Percentiles rank a stretch among this genome's conserved stretches.
These are phyloP conservation scores for Cucurbita moschata DNA, from an alignment of 306 rosid genomes.

Conservation along the genomic window DNA sequence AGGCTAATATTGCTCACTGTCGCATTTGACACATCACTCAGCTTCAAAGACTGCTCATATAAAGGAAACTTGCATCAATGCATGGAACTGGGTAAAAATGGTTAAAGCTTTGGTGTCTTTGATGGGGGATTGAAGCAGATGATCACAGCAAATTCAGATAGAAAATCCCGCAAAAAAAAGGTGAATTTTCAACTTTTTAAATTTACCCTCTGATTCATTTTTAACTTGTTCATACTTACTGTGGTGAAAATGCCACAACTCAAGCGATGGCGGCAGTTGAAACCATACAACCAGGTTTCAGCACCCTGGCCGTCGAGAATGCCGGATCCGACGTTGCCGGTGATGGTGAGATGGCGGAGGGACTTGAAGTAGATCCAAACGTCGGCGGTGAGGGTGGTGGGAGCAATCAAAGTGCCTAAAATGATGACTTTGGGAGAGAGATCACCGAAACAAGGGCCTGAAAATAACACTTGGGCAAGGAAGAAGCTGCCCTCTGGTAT, in stretches of 20 bases:
- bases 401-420: background rate
- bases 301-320: background rate
- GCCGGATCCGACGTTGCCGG: background rate
- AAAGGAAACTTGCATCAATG: too few species aligned
- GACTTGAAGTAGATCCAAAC: background rate
- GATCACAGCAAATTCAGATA: too few species aligned
- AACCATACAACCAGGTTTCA: background rate
- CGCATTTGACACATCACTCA: background rate
- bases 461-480: background rate
- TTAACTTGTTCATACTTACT: background rate
- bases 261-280: background rate
- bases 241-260: background rate
- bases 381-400: background rate
- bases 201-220: too few species aligned
- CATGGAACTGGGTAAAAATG: too few species aligned
- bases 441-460: background rate
- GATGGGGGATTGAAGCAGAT: too few species aligned
- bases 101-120: too few species aligned
- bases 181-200: too few species aligned
- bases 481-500: constrained; percentile 1
- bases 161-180: too few species aligned
- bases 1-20: background rate
- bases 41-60: background rate
- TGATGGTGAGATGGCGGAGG: background rate
- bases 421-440: constrained; percentile 3